These are phyloP conservation scores for Imleria badia DNA, from an alignment of 768 basidiomycete genomes.

Conservation along the genomic window DNA sequence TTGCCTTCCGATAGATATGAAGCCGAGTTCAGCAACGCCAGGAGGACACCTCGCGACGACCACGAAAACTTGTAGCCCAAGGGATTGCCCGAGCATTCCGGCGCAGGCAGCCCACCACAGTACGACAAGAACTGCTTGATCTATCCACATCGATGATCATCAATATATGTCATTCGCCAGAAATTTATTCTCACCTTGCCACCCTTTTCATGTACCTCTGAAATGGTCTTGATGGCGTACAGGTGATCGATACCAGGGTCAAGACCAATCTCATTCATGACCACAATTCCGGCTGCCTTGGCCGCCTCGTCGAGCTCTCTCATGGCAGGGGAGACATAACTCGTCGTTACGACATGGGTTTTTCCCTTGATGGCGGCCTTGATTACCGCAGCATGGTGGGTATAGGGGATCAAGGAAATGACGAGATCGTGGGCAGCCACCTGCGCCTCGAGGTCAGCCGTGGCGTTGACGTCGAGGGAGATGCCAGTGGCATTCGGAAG, in stretches of 20 bases:
- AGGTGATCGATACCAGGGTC: conserved; percentile 95
- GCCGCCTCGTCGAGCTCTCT: conserved; percentile 77
- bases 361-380: conserved; percentile 80
- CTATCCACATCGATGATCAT: conserved; percentile 36
- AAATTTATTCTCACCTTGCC: conserved; percentile 69
- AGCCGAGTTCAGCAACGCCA: conserved; percentile 90
- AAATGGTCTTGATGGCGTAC: conserved; percentile 91
- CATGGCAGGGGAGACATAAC: conserved; percentile 92
- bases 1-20: conserved; percentile 71
- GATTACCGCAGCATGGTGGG: conserved; percentile 85
- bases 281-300: conserved; percentile 86
- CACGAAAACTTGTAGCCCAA: conserved; percentile 99
- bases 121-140: conserved; percentile 91
- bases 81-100: conserved; percentile 88
- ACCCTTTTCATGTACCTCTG: conserved; percentile 90
- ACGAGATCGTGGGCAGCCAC: conserved; percentile 89
- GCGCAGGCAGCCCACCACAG: conserved; percentile 95
- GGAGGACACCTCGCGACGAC: conserved; percentile 94
- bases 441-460: conserved; percentile 71
- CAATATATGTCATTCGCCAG: not conserved
- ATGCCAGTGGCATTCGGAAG: conserved; percentile 72
- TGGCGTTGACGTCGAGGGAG: conserved; percentile 77
- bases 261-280: conserved; percentile 97
- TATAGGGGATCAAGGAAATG: conserved; percentile 96
- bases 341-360: conserved; percentile 94